Evolutionary conservation across 805 yeast genomes (phyloP), one percentile per base, ranked within the genome.

Genomic region (Cyberlindnera saturnus): DNA sequence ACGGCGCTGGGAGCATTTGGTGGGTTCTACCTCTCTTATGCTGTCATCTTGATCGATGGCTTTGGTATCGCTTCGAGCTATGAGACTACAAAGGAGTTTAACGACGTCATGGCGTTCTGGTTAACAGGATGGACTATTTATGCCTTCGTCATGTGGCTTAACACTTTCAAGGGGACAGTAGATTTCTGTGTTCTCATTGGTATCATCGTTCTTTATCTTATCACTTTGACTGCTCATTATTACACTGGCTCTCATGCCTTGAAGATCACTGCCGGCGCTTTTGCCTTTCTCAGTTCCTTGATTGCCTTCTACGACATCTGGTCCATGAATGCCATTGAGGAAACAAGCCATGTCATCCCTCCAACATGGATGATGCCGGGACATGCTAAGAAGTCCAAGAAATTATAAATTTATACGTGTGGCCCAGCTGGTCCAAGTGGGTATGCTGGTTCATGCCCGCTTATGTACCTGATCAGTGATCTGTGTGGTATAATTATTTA

Each of bases 1-100:
- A 70, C 78, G 36, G 75, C 77, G 1, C 67, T 77, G 40, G 61
- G 69, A 23, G 69, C 73, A 56, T 77, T 70, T 60, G 82, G 81
- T 19, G 75, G 78, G 1, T 77, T 77, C 55, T 77, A 79, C 75
- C 59, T 73, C 41, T 63, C 74, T 4, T 76, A 66, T 52, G 74
- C 75, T 3, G 70, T 72, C 42, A 61, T 76, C 6, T 56, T 67
- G 42, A 67, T 73, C 46, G 67, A 68, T 34, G 58, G 67, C 6
- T 75, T 75, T 51, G 73, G 70, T 1, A 65, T 74, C 23, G 45
- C 58, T 1, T 60, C 62, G 1, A 63, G 71, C 1, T 76, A 75
- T 46, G 53, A 58, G 14, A 59, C 67, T 11, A 55, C 60, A 4
- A 59, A 60, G 5, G 74, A 67, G 33, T 67, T 63, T 39, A 53